phyloP scores from a whole-genome alignment of 2,329 filamentous ascomycete genomes.

The Phaeomoniella chlamydospora region DNA sequence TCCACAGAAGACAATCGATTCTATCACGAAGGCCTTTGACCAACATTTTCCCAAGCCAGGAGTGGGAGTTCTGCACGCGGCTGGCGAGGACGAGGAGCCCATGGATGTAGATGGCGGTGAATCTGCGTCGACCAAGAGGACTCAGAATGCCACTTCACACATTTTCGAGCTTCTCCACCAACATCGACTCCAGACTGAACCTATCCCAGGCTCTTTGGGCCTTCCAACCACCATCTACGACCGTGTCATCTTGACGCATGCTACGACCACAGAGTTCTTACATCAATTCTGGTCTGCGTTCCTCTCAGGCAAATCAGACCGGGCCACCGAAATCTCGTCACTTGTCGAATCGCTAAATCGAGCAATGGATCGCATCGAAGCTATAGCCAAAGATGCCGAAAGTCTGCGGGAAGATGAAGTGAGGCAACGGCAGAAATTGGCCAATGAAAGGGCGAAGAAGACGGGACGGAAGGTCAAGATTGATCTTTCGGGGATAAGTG shows the following conservation, averaged over 20 bases:
- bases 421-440: slow-evolving; percentile 52
- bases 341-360: slow-evolving; percentile 69
- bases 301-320: slow-evolving; percentile 70
- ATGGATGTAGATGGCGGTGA: slow-evolving; percentile 23
- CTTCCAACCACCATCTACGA: slow-evolving; percentile 41
- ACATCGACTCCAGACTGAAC: slow-evolving; percentile 31
- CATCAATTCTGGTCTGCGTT: slow-evolving; percentile 94
- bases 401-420: slow-evolving; percentile 54
- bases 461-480: slow-evolving; percentile 62
- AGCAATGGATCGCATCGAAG: slow-evolving; percentile 63
- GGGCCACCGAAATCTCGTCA: slow-evolving; percentile 65
- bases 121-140: slow-evolving; percentile 35
- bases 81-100: slow-evolving; percentile 7
- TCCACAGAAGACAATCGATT: slow-evolving; percentile 9
- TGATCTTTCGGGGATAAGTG: slow-evolving; percentile 53
- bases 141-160: slow-evolving; percentile 38
- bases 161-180: slow-evolving; percentile 44
- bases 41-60: slow-evolving; percentile 8
- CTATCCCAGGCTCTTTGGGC: slow-evolving; percentile 25
- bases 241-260: slow-evolving; percentile 61
- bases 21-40: slow-evolving; percentile 7
- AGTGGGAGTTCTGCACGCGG: slow-evolving; percentile 8
- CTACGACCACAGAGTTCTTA: slow-evolving; percentile 89
- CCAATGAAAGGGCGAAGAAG: slow-evolving; percentile 53
- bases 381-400: slow-evolving; percentile 70